These are phyloP conservation scores for Usnea hakonensis DNA, from an alignment of 495 filamentous ascomycete species.

Conservation along the genomic window DNA sequence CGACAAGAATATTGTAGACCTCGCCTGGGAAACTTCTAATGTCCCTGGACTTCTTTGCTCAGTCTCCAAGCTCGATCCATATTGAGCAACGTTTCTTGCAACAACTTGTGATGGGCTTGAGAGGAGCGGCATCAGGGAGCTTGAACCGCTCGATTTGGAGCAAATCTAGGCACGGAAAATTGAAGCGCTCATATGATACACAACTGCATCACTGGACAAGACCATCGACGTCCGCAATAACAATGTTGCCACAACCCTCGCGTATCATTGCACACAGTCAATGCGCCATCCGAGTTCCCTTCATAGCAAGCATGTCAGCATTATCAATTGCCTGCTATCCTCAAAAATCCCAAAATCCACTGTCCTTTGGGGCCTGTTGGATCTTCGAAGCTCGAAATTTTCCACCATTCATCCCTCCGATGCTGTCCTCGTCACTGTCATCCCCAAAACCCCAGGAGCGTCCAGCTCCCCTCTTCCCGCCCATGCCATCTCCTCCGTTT, in stretches of 20 bases:
- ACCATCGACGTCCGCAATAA: neutral
- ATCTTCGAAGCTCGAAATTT: slow-evolving; percentile 32
- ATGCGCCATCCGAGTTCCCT: neutral
- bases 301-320: slow-evolving; percentile 14
- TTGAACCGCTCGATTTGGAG: neutral
- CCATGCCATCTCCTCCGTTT: slow-evolving; percentile 67
- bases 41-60: neutral
- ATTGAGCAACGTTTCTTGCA: neutral
- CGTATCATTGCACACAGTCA: neutral
- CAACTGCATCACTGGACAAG: neutral
- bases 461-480: slow-evolving; percentile 54
- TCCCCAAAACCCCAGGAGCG: slow-evolving; percentile 53
- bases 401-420: slow-evolving; percentile 30
- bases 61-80: neutral
- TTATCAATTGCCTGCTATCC: neutral
- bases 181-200: neutral
- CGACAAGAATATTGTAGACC: neutral
- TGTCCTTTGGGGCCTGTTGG: slow-evolving; percentile 29
- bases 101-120: neutral
- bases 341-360: slow-evolving; percentile 46
- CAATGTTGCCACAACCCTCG: neutral
- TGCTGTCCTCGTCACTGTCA: slow-evolving; percentile 41
- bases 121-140: neutral
- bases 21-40: neutral
- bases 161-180: neutral